A percentile compares a stretch with the other conserved stretches of the same genome.
phyloP scores from a whole-genome alignment of 495 filamentous ascomycete genomes.

The Penicillium lividum region DNA sequence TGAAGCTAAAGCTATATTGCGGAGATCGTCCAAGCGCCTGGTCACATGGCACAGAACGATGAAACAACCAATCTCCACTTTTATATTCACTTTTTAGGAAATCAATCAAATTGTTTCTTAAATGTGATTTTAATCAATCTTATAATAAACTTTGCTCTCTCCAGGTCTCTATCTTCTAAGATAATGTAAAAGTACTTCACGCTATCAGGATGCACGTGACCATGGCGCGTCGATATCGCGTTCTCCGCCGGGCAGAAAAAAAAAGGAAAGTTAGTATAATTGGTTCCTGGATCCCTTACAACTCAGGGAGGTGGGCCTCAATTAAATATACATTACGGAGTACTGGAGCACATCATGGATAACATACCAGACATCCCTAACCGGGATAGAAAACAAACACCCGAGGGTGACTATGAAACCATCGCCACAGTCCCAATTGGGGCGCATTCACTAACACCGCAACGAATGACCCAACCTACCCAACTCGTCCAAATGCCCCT shows the following conservation, averaged over 20 bases:
- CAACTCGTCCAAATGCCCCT: conserved; percentile 58
- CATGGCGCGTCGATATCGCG: conserved; percentile 17
- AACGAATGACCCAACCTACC: conserved; percentile 67
- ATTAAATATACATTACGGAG: conserved; percentile 9
- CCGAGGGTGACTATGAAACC: conserved; percentile 53
- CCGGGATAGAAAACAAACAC: conserved; percentile 48
- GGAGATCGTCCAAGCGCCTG: conserved; percentile 18
- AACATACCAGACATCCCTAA: conserved; percentile 50
- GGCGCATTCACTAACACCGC: conserved; percentile 39
- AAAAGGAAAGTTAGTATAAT: conserved; percentile 12
- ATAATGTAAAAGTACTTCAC: not conserved
- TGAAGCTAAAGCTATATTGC: conserved; percentile 12
- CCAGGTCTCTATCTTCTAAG: too few species aligned
- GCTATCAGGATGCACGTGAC: conserved; percentile 24
- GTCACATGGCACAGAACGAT: conserved; percentile 3
- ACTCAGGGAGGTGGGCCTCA: conserved; percentile 12
- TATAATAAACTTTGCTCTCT: not conserved
- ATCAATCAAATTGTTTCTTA: not conserved
- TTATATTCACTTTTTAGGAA: not conserved
- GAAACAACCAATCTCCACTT: not conserved
- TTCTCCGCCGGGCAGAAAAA: conserved; percentile 35
- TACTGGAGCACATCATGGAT: conserved; percentile 30
- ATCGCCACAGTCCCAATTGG: conserved; percentile 60
- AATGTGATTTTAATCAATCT: not conserved
- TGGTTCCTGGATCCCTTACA: not conserved